Evolutionary conservation across 345 rosid genomes (phyloP).

Genomic region (Murraya paniculata): DNA sequence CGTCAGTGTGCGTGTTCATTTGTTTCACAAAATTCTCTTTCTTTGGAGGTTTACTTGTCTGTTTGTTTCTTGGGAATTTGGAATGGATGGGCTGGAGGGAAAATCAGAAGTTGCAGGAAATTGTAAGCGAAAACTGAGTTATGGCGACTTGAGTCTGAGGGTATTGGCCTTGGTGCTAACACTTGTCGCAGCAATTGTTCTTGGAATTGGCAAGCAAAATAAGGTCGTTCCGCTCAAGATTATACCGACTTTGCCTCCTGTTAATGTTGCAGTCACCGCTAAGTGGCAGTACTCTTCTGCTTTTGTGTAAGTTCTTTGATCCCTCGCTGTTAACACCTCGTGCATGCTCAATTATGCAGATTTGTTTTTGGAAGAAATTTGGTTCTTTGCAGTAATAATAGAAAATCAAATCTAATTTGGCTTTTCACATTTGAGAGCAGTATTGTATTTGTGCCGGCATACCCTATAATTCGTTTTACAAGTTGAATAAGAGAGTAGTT

Average conservation of each 20-base stretch:
- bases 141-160: constrained; percentile 36
- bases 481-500: too few relatives aligned
- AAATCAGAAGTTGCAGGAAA: constrained; percentile 14
- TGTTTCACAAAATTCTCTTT: neutral
- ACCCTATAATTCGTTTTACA: too few relatives aligned
- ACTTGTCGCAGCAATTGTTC: constrained; percentile 39
- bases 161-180: constrained; percentile 49
- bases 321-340: neutral
- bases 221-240: constrained; percentile 39
- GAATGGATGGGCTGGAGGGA: constrained; percentile 26
- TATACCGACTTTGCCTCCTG: constrained; percentile 44
- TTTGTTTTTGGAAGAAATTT: too few relatives aligned
- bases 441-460: too few relatives aligned
- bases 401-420: too few relatives aligned
- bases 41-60: neutral
- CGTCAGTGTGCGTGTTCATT: neutral
- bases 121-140: constrained; percentile 1
- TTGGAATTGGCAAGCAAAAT: constrained; percentile 53
- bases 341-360: too few relatives aligned
- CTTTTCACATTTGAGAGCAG: too few relatives aligned
- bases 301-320: constrained; percentile 48
- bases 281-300: constrained; percentile 60
- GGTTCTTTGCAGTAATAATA: too few relatives aligned
- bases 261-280: constrained; percentile 48
- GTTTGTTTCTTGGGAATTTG: neutral